phyloP scores from a whole-genome alignment of 192 early-diverging fungal species.

The Coemansia sp. region DNA sequence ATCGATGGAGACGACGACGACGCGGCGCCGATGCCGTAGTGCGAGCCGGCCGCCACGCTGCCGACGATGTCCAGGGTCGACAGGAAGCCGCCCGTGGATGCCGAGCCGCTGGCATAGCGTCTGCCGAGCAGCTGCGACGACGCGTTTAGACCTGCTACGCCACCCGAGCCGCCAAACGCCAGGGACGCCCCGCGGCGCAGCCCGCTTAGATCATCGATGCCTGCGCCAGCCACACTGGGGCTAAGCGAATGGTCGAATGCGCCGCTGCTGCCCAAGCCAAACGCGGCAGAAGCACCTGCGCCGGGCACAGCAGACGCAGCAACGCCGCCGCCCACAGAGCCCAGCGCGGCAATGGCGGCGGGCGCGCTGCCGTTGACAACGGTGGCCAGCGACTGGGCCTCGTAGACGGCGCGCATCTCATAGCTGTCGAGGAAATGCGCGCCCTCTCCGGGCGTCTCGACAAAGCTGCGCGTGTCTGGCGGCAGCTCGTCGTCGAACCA shows the following conservation, averaged over 20 bases:
- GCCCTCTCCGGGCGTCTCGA: slow-evolving; percentile 41
- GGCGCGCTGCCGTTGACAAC: slow-evolving; percentile 1
- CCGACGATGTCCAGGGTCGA: not conserved
- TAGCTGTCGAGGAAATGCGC: slow-evolving; percentile 50
- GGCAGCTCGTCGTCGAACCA: slow-evolving; percentile 54
- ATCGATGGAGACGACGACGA: not conserved
- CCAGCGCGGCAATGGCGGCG: not conserved
- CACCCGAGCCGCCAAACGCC: not conserved
- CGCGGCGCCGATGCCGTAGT: not conserved
- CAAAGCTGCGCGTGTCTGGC: slow-evolving; percentile 47
- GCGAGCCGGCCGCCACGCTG: not conserved
- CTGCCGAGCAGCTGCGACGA: slow-evolving; percentile 19
- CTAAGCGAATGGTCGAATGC: not conserved
- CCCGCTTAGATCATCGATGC: not conserved
- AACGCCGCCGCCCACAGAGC: not conserved
- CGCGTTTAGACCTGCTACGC: not conserved
- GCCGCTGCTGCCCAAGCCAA: not conserved
- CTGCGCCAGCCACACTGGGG: not conserved
- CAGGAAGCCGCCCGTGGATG: not conserved
- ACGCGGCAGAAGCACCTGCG: not conserved
- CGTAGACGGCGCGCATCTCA: slow-evolving; percentile 39
- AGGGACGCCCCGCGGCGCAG: not conserved
- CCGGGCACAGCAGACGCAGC: not conserved
- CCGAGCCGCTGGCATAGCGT: slow-evolving; percentile 6
- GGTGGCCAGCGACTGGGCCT: slow-evolving; percentile 19